Base-by-base conservation (phyloP, 2,329 filamentous ascomycete species). In the Tolypocladium amazonense region DNA sequence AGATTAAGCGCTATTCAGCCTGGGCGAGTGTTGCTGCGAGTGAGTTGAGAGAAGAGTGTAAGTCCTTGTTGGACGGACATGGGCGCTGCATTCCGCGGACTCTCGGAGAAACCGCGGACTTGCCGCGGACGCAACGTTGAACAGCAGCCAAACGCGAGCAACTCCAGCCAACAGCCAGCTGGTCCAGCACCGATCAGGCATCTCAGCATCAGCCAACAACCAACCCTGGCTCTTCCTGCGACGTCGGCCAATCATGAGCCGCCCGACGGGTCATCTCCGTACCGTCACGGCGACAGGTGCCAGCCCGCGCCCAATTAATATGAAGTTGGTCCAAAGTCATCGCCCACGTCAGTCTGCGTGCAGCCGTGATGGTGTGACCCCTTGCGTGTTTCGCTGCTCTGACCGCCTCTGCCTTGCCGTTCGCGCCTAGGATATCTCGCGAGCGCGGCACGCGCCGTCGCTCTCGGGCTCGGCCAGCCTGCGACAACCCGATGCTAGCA, bases 91-190 rank as follows among this genome's bases (percentile, higher is more conserved):
- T 20, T n/a, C 30, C 50, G 50, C 50, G 56, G 33, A 23, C 4
- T 11, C 20, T n/a, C 20, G 38, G 56, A 43, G 4, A 3, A 5
- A 56, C 67, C 67, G 61, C 59, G 67, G 67, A 67, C 43, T 38
- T 50, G 66, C 67, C 67, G 60, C 45, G 57, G 57, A 3, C 47
- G 1, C 0, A 3, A 20, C 15, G 12, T 3, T 14, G 35, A 14
- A 11, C 38, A 39, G 38, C 38, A 20, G 38, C 35, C 35, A 11
- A 11, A 37, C 38, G 38, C 4, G 20, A 20, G 20, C 39, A n/a
- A n/a, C 39, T 41, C 18, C 15, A 20, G 15, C 38, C 38, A 41
- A 43, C 39, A n/a, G 9, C n/a, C n/a, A 15, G 15, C 33, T 6
- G 30, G 33, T 9, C 38, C 38, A 41, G 15, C 38, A 41, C 18